phyloP scores from a whole-genome alignment of 768 basidiomycete species.

The Lenzites betulinus region DNA sequence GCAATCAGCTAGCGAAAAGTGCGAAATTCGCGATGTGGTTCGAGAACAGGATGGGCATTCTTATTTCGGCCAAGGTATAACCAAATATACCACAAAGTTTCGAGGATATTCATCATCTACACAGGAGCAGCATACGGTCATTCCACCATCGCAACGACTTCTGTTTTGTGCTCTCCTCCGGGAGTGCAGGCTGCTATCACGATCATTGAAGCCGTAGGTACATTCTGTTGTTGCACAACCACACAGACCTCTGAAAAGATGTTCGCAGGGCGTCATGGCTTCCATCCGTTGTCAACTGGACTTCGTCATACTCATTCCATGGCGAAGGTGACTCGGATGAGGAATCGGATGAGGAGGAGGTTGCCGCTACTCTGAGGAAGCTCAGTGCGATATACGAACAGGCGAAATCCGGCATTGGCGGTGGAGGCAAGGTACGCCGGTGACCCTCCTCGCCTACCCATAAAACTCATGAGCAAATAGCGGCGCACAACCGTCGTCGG shows the following conservation, averaged over 20 bases:
- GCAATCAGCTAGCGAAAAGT: conserved; percentile 2
- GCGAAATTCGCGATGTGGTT: conserved; percentile 51
- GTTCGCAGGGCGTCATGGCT: conserved; percentile 29
- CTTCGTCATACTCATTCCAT: conserved; percentile 33
- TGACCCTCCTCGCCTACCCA: not conserved
- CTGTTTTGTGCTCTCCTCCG: conserved; percentile 63
- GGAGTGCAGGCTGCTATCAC: conserved; percentile 62
- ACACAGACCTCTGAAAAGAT: not conserved
- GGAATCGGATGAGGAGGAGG: conserved; percentile 36
- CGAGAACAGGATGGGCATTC: conserved; percentile 55
- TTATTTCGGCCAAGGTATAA: conserved; percentile 60
- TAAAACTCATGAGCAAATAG: conserved; percentile 28
- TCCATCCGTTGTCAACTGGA: conserved; percentile 32
- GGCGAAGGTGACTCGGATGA: conserved; percentile 38
- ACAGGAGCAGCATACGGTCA: conserved; percentile 54
- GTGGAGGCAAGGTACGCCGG: conserved; percentile 43
- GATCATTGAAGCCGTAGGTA: conserved; percentile 63
- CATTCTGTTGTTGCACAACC: not conserved
- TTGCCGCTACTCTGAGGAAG: conserved; percentile 42
- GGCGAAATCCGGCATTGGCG: conserved; percentile 49
- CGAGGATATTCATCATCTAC: too few relatives aligned
- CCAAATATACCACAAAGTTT: not conserved
- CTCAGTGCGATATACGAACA: conserved; percentile 53
- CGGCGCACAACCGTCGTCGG: conserved; percentile 44
- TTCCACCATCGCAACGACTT: conserved; percentile 60